Percentiles rank a stretch among this genome's conserved stretches.
phyloP scores from a whole-genome alignment of 371 early-diverging fungal species.

The Mucor irregularis region DNA sequence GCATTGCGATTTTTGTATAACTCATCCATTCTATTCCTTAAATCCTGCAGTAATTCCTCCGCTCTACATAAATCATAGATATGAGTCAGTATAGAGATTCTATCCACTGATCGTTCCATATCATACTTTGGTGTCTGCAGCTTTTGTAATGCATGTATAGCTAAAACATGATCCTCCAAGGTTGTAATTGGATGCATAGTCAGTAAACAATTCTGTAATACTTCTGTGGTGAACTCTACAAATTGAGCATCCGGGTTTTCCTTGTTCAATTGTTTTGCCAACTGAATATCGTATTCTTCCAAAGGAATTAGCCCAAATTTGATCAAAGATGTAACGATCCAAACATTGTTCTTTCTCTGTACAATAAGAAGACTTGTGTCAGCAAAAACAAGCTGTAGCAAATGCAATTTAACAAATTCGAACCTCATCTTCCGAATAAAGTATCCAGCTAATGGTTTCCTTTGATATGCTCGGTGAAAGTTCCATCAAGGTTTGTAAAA shows the following conservation, averaged over 20 bases:
- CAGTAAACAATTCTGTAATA: constrained; percentile 71
- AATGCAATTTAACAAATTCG: too few species aligned
- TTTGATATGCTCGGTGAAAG: constrained; percentile 72
- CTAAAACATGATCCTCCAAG: constrained; percentile 74
- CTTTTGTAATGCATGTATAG: constrained; percentile 61
- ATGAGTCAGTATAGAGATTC: background rate
- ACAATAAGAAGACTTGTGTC: background rate
- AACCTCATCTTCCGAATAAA: constrained; percentile 87
- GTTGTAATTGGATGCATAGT: constrained; percentile 59
- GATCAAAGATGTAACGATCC: constrained; percentile 78
- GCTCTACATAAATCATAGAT: constrained; percentile 19
- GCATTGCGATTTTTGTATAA: constrained; percentile 16
- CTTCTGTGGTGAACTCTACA: constrained; percentile 69
- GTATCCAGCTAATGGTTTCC: constrained; percentile 86
- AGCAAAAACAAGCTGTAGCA: background rate
- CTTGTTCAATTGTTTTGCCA: constrained; percentile 76
- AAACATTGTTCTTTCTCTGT: constrained; percentile 78
- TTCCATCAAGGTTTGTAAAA: constrained; percentile 82
- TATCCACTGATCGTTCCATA: background rate
- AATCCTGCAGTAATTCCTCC: constrained; percentile 26
- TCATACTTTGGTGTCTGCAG: constrained; percentile 56
- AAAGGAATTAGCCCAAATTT: constrained; percentile 72
- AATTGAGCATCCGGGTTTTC: constrained; percentile 42
- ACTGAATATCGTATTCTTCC: constrained; percentile 82
- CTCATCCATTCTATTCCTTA: constrained; percentile 20